phyloP scores from a whole-genome alignment of 1,284 basidiomycete genomes.

The Porogramme epimiltina region DNA sequence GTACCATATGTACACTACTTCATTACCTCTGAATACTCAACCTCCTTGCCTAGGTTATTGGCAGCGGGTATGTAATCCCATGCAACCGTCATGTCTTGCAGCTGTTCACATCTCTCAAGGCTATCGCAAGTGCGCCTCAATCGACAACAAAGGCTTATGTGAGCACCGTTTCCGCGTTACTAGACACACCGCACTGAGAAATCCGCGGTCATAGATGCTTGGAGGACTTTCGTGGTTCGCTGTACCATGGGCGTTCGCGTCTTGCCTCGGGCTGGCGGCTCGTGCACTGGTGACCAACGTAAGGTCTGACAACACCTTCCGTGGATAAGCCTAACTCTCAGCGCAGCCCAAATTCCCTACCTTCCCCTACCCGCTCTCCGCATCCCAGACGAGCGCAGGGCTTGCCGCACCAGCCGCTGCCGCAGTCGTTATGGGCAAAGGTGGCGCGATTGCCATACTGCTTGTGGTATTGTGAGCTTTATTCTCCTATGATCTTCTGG shows the following conservation, averaged over 20 bases:
- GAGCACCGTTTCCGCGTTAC: not conserved
- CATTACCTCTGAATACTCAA: not conserved
- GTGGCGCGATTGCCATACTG: constrained; percentile 51
- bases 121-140: constrained; percentile 49
- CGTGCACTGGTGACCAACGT: constrained; percentile 51
- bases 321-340: not conserved
- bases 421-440: constrained; percentile 51
- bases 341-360: constrained; percentile 52
- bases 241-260: constrained; percentile 60
- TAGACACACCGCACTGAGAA: not conserved
- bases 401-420: constrained; percentile 57
- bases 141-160: constrained; percentile 54
- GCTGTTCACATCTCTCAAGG: constrained; percentile 31
- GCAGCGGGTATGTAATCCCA: constrained; percentile 41
- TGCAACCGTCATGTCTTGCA: not conserved
- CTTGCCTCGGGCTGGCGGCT: constrained; percentile 56
- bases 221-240: constrained; percentile 67
- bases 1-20: not conserved
- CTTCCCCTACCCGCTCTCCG: constrained; percentile 51
- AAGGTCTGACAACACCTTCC: constrained; percentile 6
- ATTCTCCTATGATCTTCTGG: too few species aligned
- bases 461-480: constrained; percentile 53
- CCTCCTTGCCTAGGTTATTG: constrained; percentile 40
- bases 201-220: constrained; percentile 42
- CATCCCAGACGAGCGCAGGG: constrained; percentile 51